phyloP scores from a whole-genome alignment of 345 rosid species.

The Acer saccharum region DNA sequence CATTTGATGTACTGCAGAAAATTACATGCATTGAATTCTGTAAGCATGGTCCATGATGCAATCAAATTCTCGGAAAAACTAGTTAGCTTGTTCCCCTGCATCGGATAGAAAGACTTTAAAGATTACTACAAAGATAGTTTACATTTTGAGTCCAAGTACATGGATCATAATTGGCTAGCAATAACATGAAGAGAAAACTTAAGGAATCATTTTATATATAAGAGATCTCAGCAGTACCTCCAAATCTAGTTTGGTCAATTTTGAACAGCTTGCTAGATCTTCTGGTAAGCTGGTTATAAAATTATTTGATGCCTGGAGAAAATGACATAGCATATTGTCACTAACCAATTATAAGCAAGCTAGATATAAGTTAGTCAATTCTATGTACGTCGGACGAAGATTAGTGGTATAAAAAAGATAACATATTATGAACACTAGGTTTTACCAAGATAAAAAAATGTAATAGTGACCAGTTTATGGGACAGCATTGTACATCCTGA shows the following conservation, averaged over 20 bases:
- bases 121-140: constrained; percentile 1
- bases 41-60: constrained; percentile 74
- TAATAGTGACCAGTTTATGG: neutral
- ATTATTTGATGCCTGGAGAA: constrained; percentile 77
- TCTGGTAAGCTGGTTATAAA: constrained; percentile 62
- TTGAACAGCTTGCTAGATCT: constrained; percentile 67
- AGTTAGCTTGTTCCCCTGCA: constrained; percentile 85
- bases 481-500: neutral
- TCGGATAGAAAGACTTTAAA: constrained; percentile 1
- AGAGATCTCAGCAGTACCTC: constrained; percentile 54
- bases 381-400: neutral
- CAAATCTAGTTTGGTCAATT: constrained; percentile 74
- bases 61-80: constrained; percentile 55
- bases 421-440: neutral
- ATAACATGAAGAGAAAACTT: neutral
- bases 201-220: neutral
- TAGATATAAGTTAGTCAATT: neutral
- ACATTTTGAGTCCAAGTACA: neutral
- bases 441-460: neutral
- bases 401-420: neutral
- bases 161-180: neutral
- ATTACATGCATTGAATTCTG: constrained; percentile 87
- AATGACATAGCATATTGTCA: constrained; percentile 13
- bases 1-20: neutral
- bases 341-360: neutral